Conservation (phyloP, 1,139 yeast species). For the Sugiyamaella neomexicana region DNA sequence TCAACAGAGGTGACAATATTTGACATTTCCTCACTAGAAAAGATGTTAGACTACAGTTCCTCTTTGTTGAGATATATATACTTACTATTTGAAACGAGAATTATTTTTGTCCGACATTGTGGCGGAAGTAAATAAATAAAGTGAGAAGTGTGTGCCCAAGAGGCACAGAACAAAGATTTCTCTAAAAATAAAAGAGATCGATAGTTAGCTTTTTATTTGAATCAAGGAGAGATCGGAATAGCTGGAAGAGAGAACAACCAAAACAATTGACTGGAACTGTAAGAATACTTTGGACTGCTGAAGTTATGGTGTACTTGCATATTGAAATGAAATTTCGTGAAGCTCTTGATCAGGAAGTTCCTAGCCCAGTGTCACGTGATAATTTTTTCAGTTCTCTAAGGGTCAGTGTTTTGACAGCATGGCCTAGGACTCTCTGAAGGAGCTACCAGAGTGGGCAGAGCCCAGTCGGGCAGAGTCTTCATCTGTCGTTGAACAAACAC, state of each 20-base stretch:
- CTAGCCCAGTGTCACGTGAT: conserved; percentile 8
- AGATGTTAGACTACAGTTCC: neutral
- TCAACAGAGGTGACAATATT: conserved; percentile 69
- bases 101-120: conserved; percentile 19
- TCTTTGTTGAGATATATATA: neutral
- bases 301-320: too few species aligned
- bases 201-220: too few species aligned
- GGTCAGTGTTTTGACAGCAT: too few species aligned
- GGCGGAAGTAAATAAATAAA: conserved; percentile 6
- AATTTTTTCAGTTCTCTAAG: too few species aligned
- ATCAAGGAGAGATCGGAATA: too few species aligned
- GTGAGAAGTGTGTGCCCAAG: neutral
- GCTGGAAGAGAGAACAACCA: too few species aligned
- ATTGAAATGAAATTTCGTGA: conserved; percentile 8
- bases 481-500: too few species aligned
- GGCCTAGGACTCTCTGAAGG: too few species aligned
- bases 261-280: neutral
- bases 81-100: conserved; percentile 36
- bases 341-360: neutral
- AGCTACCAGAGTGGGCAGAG: neutral
- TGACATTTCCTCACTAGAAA: conserved; percentile 50
- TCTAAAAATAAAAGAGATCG: neutral
- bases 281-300: neutral
- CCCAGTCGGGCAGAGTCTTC: too few species aligned
- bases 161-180: neutral